Base-by-base conservation (phyloP, 257 asterid species). In the Leonotis leonurus region DNA sequence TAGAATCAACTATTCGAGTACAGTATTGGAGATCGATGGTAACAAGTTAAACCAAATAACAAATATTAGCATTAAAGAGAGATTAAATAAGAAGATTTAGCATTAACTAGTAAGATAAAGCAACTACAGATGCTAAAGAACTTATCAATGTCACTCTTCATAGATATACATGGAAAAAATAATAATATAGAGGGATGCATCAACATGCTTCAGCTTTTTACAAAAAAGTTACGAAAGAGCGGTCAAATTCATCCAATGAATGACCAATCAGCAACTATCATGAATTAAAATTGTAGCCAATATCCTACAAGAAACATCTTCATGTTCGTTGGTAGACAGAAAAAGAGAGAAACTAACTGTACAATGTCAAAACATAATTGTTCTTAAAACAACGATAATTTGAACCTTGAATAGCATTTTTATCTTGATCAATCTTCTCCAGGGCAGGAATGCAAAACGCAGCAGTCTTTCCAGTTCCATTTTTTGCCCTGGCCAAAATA, bases 381-480 rank as follows among this genome's bases (percentile, higher is more conserved):
- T 32, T 43, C 62, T 51, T 61, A 49, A 25, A 18, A 57, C 11
- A 44, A 55, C 3, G 29, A 39, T 69, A 17, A 60, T 59, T 40
- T 45, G 57, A 70, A 87, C 97, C 95, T 87, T 87, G 97, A 81
- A 90, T 90, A 25, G 75, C 88, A 74, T 87, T 85, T 63, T 80
- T 87, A 50, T 90, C 95, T 68, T 70, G 85, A 70, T 90, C 95
- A 72, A 90, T 90, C 80, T 85, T 90, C 74, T 90, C 97, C 73
- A 90, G 64, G 25, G 89, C 88, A 40, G 97, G 97, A 60, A 90
- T 78, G 77, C 95, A 90, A 66, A 87, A 90, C 16, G 97, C 88
- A 62, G 97, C 97, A 71, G 95, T 89, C 78, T 89, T 89, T 69
- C 97, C 97, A 2, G 97, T 89, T 71, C 95, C 97, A 70, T 89